Conservation (phyloP, 2,329 filamentous ascomycete species). For the Talaromyces marneffei region DNA sequence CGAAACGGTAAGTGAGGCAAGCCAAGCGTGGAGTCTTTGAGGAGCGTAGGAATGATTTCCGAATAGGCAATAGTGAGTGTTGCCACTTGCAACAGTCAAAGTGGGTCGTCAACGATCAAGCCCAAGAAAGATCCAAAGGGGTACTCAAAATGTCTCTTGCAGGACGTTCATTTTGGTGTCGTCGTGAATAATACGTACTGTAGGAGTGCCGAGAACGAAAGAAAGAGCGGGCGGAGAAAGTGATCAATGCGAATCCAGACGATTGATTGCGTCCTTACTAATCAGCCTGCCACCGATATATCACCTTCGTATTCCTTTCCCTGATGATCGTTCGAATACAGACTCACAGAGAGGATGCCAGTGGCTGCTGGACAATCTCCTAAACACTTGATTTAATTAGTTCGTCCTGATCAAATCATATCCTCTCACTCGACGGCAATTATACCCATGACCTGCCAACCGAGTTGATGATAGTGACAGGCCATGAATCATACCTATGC, state of each 20-base stretch:
- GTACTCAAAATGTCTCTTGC: not conserved
- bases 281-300: slow-evolving; percentile 1
- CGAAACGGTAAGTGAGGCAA: slow-evolving; percentile 5
- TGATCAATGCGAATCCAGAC: not conserved
- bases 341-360: not conserved
- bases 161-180: not conserved
- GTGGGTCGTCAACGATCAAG: not conserved
- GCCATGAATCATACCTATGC: not conserved
- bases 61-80: not conserved
- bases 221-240: not conserved
- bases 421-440: not conserved
- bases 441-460: not conserved
- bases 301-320: not conserved
- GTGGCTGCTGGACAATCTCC: not conserved
- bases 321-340: not conserved
- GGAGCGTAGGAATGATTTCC: slow-evolving; percentile 4
- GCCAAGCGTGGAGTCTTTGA: slow-evolving; percentile 6
- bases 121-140: not conserved
- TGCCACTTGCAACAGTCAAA: not conserved
- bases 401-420: not conserved
- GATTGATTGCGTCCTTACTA: not conserved
- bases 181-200: not conserved
- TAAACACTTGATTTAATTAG: not conserved
- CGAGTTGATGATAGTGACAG: not conserved
- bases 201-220: not conserved